phyloP scores from a whole-genome alignment of 75 land plant species.

The Selaginella moellendorffii region DNA sequence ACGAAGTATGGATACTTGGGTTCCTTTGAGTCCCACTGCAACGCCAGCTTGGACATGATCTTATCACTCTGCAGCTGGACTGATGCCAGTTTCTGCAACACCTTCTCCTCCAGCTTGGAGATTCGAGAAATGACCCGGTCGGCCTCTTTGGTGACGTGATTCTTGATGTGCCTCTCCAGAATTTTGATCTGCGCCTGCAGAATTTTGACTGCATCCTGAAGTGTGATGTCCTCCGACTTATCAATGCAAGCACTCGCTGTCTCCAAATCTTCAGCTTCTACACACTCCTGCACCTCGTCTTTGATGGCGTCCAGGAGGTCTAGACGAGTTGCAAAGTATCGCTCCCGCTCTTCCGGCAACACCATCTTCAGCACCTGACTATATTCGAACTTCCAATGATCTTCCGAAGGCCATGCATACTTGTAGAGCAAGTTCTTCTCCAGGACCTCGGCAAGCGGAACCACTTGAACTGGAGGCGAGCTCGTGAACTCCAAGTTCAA shows the following conservation, averaged over 20 bases:
- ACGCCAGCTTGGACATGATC: not conserved
- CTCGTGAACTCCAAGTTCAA: too few relatives aligned
- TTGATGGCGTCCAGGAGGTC: not conserved
- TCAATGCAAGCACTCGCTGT: not conserved
- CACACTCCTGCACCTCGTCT: too few relatives aligned
- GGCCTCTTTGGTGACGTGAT: not conserved
- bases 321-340: not conserved
- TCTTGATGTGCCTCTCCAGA: not conserved
- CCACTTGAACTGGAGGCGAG: too few relatives aligned
- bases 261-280: too few relatives aligned
- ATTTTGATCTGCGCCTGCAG: too few relatives aligned
- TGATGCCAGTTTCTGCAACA: not conserved
- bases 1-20: not conserved
- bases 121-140: not conserved
- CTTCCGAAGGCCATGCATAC: not conserved
- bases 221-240: not conserved
- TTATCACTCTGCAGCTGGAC: not conserved
- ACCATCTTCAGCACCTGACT: not conserved
- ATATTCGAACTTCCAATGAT: too few relatives aligned
- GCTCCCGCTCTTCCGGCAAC: not conserved
- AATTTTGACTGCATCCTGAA: not conserved
- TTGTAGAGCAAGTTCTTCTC: not conserved
- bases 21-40: not conserved
- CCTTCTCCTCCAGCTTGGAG: not conserved
- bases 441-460: not conserved